Evolutionary conservation across 768 basidiomycete species (phyloP).

Genomic region (Suillus placidus): DNA sequence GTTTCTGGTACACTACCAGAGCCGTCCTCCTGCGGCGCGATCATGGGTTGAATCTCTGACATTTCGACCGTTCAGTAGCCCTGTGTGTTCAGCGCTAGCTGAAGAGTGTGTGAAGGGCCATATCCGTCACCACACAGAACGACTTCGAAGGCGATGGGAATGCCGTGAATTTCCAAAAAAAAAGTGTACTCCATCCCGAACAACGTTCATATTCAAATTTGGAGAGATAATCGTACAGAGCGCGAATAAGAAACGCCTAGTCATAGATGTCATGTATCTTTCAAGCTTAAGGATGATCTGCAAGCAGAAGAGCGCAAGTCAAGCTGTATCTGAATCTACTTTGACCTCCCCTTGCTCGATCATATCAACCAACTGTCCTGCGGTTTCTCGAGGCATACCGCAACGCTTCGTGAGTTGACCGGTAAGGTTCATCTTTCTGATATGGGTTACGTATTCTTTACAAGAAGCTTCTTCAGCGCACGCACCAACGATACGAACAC

Average conservation of each 20-base stretch:
- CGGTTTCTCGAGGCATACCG: slow-evolving; percentile 28
- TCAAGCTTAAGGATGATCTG: no score
- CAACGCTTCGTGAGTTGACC: neutral
- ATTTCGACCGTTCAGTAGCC: slow-evolving; percentile 17
- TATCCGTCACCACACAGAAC: neutral
- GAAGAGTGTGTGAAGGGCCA: neutral
- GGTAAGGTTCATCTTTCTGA: neutral
- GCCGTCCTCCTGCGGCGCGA: slow-evolving; percentile 48
- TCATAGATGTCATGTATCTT: neutral
- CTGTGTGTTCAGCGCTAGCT: slow-evolving; percentile 1
- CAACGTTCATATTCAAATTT: neutral
- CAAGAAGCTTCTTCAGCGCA: neutral
- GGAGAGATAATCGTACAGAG: neutral
- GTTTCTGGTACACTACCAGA: slow-evolving; percentile 32
- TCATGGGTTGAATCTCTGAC: slow-evolving; percentile 37
- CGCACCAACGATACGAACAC: neutral
- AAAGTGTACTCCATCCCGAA: neutral
- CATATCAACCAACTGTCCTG: slow-evolving; percentile 24
- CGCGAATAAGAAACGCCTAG: neutral
- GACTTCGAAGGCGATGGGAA: slow-evolving; percentile 4
- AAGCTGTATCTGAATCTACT: neutral
- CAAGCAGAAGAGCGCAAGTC: neutral
- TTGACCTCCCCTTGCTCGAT: slow-evolving; percentile 20
- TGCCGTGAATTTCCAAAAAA: slow-evolving; percentile 3
- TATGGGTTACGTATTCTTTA: neutral